Evolutionary conservation across 495 filamentous ascomycete species (phyloP).

Genomic region (Chlorociboria aeruginascens): DNA sequence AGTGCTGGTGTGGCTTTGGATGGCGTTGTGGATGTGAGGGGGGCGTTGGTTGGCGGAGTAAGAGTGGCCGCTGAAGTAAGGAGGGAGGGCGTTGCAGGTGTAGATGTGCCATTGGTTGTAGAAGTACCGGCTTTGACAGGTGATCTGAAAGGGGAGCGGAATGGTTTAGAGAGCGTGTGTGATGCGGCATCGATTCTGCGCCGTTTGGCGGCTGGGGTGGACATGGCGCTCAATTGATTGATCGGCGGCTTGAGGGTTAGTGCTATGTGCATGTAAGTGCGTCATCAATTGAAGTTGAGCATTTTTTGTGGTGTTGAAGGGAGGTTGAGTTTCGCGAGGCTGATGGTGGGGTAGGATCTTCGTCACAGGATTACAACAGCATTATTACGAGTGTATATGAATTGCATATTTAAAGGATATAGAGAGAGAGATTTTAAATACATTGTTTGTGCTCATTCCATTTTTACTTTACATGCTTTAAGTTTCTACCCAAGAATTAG

Average conservation of each 20-base stretch:
- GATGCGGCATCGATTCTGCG: slow-evolving; percentile 40
- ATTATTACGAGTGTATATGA: background rate
- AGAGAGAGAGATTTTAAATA: background rate
- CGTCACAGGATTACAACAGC: background rate
- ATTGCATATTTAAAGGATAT: too few species aligned
- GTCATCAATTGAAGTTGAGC: slow-evolving; percentile 7
- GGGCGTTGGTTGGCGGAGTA: background rate
- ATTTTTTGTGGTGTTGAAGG: slow-evolving; percentile 11
- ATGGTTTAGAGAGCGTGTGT: slow-evolving; percentile 47
- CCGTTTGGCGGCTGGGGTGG: slow-evolving; percentile 33
- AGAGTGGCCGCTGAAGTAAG: background rate
- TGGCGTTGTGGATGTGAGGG: background rate
- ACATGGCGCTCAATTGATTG: slow-evolving; percentile 11
- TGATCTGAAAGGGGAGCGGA: slow-evolving; percentile 51
- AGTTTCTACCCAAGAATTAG: slow-evolving; percentile 26
- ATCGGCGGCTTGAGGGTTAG: slow-evolving; percentile 5
- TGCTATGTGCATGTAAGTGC: slow-evolving; percentile 10
- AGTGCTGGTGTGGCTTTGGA: background rate
- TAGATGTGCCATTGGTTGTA: background rate
- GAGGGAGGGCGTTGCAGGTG: slow-evolving; percentile 2
- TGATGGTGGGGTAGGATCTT: background rate
- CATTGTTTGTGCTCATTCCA: background rate
- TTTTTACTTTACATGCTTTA: background rate
- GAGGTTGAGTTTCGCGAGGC: background rate
- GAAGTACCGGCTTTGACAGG: slow-evolving; percentile 32